Percentiles rank a stretch among this genome's conserved stretches.
These are phyloP conservation scores for Ulmus americana DNA, from an alignment of 331 rosid species.

Conservation along the genomic window DNA sequence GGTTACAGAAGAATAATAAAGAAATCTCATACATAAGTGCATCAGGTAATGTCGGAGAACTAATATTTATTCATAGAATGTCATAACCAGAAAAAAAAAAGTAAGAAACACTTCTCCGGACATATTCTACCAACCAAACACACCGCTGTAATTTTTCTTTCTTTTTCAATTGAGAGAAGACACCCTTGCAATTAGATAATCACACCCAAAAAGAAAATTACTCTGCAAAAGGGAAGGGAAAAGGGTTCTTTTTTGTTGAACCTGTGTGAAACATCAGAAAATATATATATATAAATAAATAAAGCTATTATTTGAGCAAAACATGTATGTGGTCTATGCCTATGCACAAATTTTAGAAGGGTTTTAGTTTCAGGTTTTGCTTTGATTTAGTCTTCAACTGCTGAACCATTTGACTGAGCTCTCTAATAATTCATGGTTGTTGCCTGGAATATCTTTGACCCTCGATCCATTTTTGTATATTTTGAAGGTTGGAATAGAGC, in stretches of 20 bases:
- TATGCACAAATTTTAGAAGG: conserved; percentile 1
- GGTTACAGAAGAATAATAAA: neutral
- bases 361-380: conserved; percentile 3
- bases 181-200: too few relatives aligned
- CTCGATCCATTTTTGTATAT: conserved; percentile 81
- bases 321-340: neutral
- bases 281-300: too few relatives aligned
- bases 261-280: too few relatives aligned
- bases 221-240: too few relatives aligned
- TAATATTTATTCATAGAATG: neutral
- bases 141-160: too few relatives aligned
- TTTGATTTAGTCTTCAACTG: conserved; percentile 34
- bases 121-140: too few relatives aligned
- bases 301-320: too few relatives aligned
- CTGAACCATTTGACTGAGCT: conserved; percentile 71
- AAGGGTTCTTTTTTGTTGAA: too few relatives aligned
- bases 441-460: conserved; percentile 66
- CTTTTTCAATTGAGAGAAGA: too few relatives aligned
- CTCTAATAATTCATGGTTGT: conserved; percentile 50
- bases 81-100: neutral
- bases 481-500: conserved; percentile 54
- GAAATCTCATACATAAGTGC: neutral
- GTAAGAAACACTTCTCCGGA: too few relatives aligned
- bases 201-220: too few relatives aligned
- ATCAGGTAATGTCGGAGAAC: neutral